Conservation (phyloP, 2,329 filamentous ascomycete genomes). For the Colletotrichum liaoningense region DNA sequence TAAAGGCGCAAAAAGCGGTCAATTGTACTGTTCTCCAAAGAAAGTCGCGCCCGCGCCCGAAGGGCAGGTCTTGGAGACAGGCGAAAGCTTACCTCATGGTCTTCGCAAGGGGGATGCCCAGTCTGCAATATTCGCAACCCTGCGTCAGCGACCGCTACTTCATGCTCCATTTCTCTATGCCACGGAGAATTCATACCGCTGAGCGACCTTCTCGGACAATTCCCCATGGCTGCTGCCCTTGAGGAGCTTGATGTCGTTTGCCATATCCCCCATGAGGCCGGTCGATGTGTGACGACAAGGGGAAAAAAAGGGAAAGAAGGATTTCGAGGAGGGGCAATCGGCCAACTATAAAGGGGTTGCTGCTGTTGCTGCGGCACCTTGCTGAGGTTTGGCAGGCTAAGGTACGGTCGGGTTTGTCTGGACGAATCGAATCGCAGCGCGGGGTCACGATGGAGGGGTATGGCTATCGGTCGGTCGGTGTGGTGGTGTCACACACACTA, state of each 20-base stretch:
- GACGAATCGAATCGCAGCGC: slow-evolving; percentile 34
- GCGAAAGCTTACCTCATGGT: slow-evolving; percentile 32
- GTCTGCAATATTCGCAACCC: slow-evolving; percentile 4
- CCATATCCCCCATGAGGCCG: slow-evolving; percentile 42
- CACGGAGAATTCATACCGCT: slow-evolving; percentile 37
- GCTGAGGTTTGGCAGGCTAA: slow-evolving; percentile 29
- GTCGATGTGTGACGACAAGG: slow-evolving; percentile 33
- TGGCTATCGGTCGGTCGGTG: slow-evolving; percentile 14
- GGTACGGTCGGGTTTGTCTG: slow-evolving; percentile 15
- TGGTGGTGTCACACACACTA: slow-evolving; percentile 2
- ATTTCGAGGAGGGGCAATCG: slow-evolving; percentile 12
- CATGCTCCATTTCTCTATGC: not conserved
- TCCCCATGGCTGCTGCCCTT: slow-evolving; percentile 48
- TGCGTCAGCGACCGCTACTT: slow-evolving; percentile 1
- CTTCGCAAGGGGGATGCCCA: slow-evolving; percentile 34
- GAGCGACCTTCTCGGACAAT: slow-evolving; percentile 46
- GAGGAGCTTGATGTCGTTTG: slow-evolving; percentile 53
- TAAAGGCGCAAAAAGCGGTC: not conserved
- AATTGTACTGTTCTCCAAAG: slow-evolving; percentile 69
- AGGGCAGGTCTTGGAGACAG: not conserved
- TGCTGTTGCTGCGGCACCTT: slow-evolving; percentile 22
- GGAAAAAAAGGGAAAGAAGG: slow-evolving; percentile 1
- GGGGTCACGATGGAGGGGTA: slow-evolving; percentile 37
- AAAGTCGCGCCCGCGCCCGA: slow-evolving; percentile 68
- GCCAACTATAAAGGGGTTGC: slow-evolving; percentile 15